Percentiles rank a stretch among this genome's conserved stretches.
These are phyloP conservation scores for Wickerhamomyces bovis DNA, from an alignment of 805 yeast species.

Conservation along the genomic window DNA sequence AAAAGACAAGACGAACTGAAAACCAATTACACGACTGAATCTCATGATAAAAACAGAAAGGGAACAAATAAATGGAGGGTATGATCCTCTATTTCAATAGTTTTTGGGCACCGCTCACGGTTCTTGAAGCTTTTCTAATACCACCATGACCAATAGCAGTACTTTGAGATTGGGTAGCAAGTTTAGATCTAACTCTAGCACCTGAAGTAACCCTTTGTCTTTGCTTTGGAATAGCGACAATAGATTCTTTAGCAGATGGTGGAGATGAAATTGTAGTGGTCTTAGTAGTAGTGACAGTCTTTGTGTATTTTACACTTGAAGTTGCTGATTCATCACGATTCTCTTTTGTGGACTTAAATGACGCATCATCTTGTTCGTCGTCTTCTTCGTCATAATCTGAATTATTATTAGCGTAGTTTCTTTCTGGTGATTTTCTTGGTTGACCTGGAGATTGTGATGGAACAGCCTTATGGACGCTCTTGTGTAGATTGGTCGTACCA, in stretches of 20 bases:
- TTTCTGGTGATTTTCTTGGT: conserved; percentile 64
- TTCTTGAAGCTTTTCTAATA: conserved; percentile 23
- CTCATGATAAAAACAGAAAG: too few species aligned
- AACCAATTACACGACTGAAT: too few species aligned
- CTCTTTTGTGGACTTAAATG: conserved; percentile 20
- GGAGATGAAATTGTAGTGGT: conserved; percentile 27
- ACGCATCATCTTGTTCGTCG: conserved; percentile 23
- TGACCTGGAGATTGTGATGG: conserved; percentile 96
- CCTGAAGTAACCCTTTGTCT: conserved; percentile 23
- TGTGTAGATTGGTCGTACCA: conserved; percentile 58
- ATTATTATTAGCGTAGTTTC: conserved; percentile 21
- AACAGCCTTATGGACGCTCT: conserved; percentile 68
- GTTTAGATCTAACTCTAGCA: conserved; percentile 25
- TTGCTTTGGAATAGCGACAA: conserved; percentile 19
- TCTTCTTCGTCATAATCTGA: conserved; percentile 24
- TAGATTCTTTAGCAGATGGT: conserved; percentile 20
- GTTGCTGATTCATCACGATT: conserved; percentile 7
- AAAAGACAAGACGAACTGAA: too few species aligned
- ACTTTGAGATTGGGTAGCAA: conserved; percentile 14
- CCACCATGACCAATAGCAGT: conserved; percentile 23
- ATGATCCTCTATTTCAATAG: not conserved
- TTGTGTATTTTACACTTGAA: conserved; percentile 22
- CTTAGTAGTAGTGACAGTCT: conserved; percentile 24
- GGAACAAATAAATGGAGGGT: too few species aligned
- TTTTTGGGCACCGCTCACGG: conserved; percentile 16